Percentiles rank a stretch among this genome's conserved stretches.
These are phyloP conservation scores for Cadophora malorum DNA, from an alignment of 2,329 filamentous ascomycete species.

Conservation along the genomic window DNA sequence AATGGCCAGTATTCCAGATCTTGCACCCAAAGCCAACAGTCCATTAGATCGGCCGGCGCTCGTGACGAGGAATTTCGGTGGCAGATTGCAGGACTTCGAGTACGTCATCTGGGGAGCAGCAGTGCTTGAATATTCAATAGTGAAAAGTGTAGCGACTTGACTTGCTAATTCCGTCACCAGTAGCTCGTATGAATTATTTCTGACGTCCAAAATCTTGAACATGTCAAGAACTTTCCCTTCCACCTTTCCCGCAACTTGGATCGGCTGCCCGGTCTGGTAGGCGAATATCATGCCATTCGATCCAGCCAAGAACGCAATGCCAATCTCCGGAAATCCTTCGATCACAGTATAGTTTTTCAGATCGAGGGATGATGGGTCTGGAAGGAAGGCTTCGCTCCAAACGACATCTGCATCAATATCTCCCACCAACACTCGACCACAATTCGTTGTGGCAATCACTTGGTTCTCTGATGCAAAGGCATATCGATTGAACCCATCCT, in stretches of 20 bases:
- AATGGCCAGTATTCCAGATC: constrained; percentile 59
- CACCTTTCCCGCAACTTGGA: constrained; percentile 36
- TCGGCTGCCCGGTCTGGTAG: constrained; percentile 28
- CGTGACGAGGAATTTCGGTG: constrained; percentile 57
- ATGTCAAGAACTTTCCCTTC: constrained; percentile 41
- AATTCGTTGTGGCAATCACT: constrained; percentile 64
- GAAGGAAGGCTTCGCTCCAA: constrained; percentile 44
- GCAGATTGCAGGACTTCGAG: constrained; percentile 34
- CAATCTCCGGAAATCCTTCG: constrained; percentile 46
- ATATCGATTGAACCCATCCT: constrained; percentile 64
- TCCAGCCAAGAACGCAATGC: constrained; percentile 54
- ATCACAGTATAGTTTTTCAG: constrained; percentile 56
- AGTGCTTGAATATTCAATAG: constrained; percentile 26
- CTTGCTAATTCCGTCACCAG: constrained; percentile 46
- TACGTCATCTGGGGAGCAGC: not conserved
- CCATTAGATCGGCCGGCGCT: constrained; percentile 51
- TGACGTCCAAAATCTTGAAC: constrained; percentile 42
- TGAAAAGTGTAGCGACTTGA: constrained; percentile 45
- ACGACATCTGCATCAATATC: constrained; percentile 32
- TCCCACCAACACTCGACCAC: constrained; percentile 63
- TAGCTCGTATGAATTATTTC: constrained; percentile 28
- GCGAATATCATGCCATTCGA: constrained; percentile 48
- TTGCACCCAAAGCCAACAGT: constrained; percentile 59
- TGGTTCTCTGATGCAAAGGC: constrained; percentile 61
- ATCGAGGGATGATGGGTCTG: constrained; percentile 43